Conservation (phyloP, 805 yeast genomes). For the Candida pseudoglaebosa region DNA sequence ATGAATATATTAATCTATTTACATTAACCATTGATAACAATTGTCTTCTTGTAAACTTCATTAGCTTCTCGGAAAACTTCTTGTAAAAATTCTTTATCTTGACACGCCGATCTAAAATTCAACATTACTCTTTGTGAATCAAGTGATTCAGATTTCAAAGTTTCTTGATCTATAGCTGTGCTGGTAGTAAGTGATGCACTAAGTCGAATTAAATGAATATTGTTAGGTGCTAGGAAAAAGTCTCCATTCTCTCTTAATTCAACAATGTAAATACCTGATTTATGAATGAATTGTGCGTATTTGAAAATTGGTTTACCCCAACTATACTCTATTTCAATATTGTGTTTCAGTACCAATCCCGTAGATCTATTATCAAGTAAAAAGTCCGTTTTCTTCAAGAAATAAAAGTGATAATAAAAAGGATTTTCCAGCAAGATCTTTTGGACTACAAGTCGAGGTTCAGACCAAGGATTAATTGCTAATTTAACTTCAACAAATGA, state of each 20-base stretch:
- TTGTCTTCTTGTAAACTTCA: slow-evolving; percentile 30
- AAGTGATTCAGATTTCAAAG: slow-evolving; percentile 29
- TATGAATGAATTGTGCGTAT: slow-evolving; percentile 86
- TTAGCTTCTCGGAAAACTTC: slow-evolving; percentile 59
- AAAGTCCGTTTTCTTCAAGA: slow-evolving; percentile 69
- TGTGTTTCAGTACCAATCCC: slow-evolving; percentile 47
- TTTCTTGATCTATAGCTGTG: slow-evolving; percentile 21
- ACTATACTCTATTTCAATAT: slow-evolving; percentile 71
- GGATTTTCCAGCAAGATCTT: slow-evolving; percentile 46
- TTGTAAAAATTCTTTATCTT: slow-evolving; percentile 44
- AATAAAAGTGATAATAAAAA: slow-evolving; percentile 73
- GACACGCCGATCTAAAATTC: slow-evolving; percentile 61
- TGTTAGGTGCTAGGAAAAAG: slow-evolving; percentile 81
- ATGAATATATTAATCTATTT: slow-evolving; percentile 1
- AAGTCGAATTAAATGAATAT: slow-evolving; percentile 72
- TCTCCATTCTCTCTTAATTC: slow-evolving; percentile 79
- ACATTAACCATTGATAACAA: slow-evolving; percentile 2
- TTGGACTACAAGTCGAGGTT: slow-evolving; percentile 44
- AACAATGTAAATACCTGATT: slow-evolving; percentile 84
- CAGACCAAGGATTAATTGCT: slow-evolving; percentile 69
- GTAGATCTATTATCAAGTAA: slow-evolving; percentile 79
- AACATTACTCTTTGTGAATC: slow-evolving; percentile 76
- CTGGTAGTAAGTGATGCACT: slow-evolving; percentile 36
- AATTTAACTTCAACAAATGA: slow-evolving; percentile 70
- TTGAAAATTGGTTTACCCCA: slow-evolving; percentile 88